phyloP scores from a whole-genome alignment of 306 rosid genomes.

The Lablab purpureus region DNA sequence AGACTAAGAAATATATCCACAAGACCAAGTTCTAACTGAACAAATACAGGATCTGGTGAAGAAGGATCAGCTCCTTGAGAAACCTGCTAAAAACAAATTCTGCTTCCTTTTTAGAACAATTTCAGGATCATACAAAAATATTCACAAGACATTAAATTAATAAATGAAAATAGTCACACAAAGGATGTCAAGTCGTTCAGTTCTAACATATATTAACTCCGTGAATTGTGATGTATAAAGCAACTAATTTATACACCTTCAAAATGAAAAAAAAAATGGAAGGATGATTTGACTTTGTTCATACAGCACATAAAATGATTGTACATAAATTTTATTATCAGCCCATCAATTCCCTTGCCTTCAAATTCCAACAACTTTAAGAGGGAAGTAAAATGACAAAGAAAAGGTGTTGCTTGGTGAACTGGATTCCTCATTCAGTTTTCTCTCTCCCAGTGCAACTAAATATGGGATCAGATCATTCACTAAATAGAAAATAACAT shows the following conservation, averaged over 20 bases:
- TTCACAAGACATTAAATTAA: conserved; percentile 10
- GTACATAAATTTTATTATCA: conserved; percentile 8
- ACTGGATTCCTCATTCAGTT: conserved; percentile 23
- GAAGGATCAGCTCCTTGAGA: conserved; percentile 54
- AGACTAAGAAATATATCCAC: conserved; percentile 89
- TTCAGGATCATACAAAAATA: conserved; percentile 25
- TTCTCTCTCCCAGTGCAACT: conserved; percentile 5
- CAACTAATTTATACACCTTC: conserved; percentile 40
- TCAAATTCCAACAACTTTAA: conserved; percentile 13
- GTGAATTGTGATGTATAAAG: conserved; percentile 26
- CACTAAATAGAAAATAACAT: conserved; percentile 14
- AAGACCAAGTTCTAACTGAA: conserved; percentile 89
- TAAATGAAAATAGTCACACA: conserved; percentile 30
- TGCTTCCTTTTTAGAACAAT: conserved; percentile 17
- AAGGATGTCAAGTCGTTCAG: conserved; percentile 10
- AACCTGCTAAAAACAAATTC: conserved; percentile 58
- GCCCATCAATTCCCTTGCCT: not conserved
- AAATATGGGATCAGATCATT: conserved; percentile 31
- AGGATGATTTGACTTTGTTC: conserved; percentile 29
- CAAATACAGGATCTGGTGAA: conserved; percentile 59
- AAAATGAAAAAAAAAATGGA: conserved; percentile 34
- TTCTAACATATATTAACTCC: conserved; percentile 40
- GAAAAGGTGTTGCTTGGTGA: conserved; percentile 13
- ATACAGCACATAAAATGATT: not conserved
- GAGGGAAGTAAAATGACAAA: not conserved